Conservation (phyloP, 306 rosid genomes). For the Castanea sativa region DNA sequence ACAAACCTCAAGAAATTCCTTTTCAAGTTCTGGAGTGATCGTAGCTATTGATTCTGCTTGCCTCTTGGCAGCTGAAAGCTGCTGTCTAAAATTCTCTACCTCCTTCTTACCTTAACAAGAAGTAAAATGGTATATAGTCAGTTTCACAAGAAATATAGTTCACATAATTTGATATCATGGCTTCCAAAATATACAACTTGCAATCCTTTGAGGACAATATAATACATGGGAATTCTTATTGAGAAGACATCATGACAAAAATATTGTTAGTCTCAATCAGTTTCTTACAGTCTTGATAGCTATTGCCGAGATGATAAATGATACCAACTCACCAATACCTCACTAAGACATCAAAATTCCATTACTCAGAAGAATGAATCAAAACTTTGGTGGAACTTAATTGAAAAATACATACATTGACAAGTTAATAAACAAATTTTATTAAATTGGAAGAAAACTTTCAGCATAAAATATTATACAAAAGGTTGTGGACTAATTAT, state of each 20-base stretch:
- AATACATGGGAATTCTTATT: not conserved
- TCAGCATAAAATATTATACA: no score
- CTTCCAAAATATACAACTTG: not conserved
- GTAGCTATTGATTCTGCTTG: slow-evolving; percentile 70
- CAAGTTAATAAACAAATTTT: no score
- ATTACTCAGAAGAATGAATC: not conserved
- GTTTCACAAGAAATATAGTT: not conserved
- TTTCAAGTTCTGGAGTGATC: slow-evolving; percentile 70
- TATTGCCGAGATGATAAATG: not conserved
- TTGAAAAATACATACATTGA: no score
- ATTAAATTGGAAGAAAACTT: no score
- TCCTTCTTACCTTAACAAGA: slow-evolving; percentile 66
- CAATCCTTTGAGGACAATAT: not conserved
- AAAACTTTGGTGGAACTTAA: not conserved
- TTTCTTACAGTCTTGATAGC: not conserved
- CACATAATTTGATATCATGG: not conserved
- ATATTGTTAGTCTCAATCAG: not conserved
- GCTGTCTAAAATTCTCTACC: slow-evolving; percentile 46
- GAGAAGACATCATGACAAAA: not conserved
- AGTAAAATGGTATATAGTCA: slow-evolving; percentile 5
- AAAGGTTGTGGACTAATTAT: no score
- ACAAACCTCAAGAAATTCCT: slow-evolving; percentile 85
- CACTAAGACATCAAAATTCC: not conserved
- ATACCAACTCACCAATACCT: not conserved
- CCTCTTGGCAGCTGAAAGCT: slow-evolving; percentile 54